Evolutionary conservation across 2,329 filamentous ascomycete species (phyloP).

Genomic region (Aureobasidium subglaciale): DNA sequence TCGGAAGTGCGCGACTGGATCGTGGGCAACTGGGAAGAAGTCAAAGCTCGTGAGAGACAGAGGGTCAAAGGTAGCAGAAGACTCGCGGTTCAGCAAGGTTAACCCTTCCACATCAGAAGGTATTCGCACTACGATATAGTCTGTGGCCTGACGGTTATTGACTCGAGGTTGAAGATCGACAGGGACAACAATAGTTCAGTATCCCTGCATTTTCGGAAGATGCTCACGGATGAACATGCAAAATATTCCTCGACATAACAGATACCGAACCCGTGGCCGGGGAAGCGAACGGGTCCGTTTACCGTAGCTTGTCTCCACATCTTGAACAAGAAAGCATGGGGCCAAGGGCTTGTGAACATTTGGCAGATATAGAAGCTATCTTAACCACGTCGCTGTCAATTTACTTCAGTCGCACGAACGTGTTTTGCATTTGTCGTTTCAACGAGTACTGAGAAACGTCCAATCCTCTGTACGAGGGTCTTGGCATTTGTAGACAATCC

Average conservation of each 20-base stretch:
- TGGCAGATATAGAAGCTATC: background rate
- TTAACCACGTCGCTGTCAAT: too few relatives aligned
- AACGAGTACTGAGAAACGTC: background rate
- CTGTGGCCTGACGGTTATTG: too few relatives aligned
- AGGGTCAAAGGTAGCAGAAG: constrained; percentile 9
- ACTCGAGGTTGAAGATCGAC: background rate
- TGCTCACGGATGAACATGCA: too few relatives aligned
- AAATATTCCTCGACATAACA: too few relatives aligned
- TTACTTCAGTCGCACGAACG: too few relatives aligned
- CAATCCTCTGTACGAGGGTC: background rate
- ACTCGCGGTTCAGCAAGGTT: background rate
- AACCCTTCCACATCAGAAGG: too few relatives aligned
- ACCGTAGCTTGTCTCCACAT: background rate
- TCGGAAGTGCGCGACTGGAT: constrained; percentile 20
- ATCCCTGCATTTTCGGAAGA: background rate
- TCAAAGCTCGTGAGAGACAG: constrained; percentile 21
- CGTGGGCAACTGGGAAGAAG: constrained; percentile 22
- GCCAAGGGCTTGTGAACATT: background rate
- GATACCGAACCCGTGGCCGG: background rate
- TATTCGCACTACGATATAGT: too few relatives aligned
- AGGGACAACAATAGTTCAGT: background rate
- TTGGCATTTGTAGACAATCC: background rate
- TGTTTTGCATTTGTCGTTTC: background rate
- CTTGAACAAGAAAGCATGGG: background rate
- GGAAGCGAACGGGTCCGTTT: background rate